These are phyloP conservation scores for Paracoccidioides lutzii DNA, from an alignment of 2,329 filamentous ascomycete genomes.

Conservation along the genomic window DNA sequence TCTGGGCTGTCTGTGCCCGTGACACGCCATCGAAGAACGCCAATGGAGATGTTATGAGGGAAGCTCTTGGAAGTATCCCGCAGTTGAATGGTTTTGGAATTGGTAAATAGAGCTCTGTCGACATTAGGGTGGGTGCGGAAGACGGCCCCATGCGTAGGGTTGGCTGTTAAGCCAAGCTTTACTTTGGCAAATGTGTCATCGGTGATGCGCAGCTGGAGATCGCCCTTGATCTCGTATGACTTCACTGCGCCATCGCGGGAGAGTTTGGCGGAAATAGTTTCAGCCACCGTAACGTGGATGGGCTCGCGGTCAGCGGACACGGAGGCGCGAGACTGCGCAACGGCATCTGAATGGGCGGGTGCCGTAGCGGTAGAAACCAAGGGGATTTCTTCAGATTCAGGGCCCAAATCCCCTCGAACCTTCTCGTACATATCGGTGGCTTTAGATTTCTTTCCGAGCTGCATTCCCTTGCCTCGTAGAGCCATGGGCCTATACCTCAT, in stretches of 20 bases:
- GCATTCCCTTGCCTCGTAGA: slow-evolving; percentile 93
- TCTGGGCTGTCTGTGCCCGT: slow-evolving; percentile 68
- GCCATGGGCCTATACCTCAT: slow-evolving; percentile 35
- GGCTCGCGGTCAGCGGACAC: slow-evolving; percentile 66
- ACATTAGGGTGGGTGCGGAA: slow-evolving; percentile 96
- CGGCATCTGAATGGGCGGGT: slow-evolving; percentile 37
- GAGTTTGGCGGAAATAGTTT: slow-evolving; percentile 80
- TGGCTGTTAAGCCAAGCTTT: slow-evolving; percentile 67
- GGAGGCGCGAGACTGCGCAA: slow-evolving; percentile 45
- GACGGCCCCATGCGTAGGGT: slow-evolving; percentile 69
- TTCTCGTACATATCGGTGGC: slow-evolving; percentile 95
- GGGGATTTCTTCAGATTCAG: slow-evolving; percentile 65
- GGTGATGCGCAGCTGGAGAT: slow-evolving; percentile 79
- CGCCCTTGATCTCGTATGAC: slow-evolving; percentile 79
- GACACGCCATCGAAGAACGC: slow-evolving; percentile 77
- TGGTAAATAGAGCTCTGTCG: slow-evolving; percentile 76
- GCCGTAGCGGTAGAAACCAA: slow-evolving; percentile 49
- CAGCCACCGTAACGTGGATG: slow-evolving; percentile 76
- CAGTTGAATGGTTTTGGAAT: slow-evolving; percentile 73
- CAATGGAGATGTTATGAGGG: slow-evolving; percentile 85
- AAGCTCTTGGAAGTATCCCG: slow-evolving; percentile 80
- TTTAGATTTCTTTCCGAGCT: slow-evolving; percentile 97
- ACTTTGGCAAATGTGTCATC: slow-evolving; percentile 84
- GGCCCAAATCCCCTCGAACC: slow-evolving; percentile 81
- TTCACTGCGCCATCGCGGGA: slow-evolving; percentile 78